These are phyloP conservation scores for Herpomyces periplanetae DNA, from an alignment of 2,329 filamentous ascomycete genomes.

Conservation along the genomic window DNA sequence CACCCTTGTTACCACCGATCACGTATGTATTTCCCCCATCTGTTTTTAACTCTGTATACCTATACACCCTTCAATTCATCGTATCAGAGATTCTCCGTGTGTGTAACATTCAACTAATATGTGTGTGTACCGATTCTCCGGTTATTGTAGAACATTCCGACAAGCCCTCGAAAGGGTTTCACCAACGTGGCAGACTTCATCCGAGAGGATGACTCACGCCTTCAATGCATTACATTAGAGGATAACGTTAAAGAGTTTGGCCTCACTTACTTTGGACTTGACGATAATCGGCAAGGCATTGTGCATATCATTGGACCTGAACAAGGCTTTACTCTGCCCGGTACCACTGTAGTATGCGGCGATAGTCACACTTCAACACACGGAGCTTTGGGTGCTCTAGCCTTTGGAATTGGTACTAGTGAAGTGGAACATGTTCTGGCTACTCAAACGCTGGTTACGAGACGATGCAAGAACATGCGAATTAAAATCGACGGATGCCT, in stretches of 20 bases:
- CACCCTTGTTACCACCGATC: slow-evolving; percentile 79
- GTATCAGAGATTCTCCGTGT: too few species aligned
- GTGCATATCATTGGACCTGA: slow-evolving; percentile 94
- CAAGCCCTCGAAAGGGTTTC: slow-evolving; percentile 52
- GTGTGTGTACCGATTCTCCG: slow-evolving; percentile 3
- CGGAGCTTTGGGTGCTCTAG: slow-evolving; percentile 71
- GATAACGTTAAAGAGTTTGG: slow-evolving; percentile 90
- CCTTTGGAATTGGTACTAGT: slow-evolving; percentile 86
- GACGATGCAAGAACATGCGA: slow-evolving; percentile 92
- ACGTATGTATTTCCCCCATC: slow-evolving; percentile 18
- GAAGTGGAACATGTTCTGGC: slow-evolving; percentile 95
- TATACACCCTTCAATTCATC: neutral
- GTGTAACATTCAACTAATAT: slow-evolving; percentile 2
- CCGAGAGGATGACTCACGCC: slow-evolving; percentile 61
- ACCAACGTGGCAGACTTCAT: slow-evolving; percentile 83
- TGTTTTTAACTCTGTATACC: neutral
- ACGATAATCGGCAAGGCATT: slow-evolving; percentile 85
- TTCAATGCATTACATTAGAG: slow-evolving; percentile 80
- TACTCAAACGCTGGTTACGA: slow-evolving; percentile 74
- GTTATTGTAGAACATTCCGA: slow-evolving; percentile 41
- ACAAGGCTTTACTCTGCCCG: slow-evolving; percentile 89
- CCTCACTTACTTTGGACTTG: slow-evolving; percentile 82
- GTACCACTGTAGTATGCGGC: slow-evolving; percentile 82
- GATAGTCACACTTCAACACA: slow-evolving; percentile 96
- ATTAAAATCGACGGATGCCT: slow-evolving; percentile 76